Base-by-base conservation (phyloP, 2,329 filamentous ascomycete species). In the Graphilbum ipis-grandicollis region DNA sequence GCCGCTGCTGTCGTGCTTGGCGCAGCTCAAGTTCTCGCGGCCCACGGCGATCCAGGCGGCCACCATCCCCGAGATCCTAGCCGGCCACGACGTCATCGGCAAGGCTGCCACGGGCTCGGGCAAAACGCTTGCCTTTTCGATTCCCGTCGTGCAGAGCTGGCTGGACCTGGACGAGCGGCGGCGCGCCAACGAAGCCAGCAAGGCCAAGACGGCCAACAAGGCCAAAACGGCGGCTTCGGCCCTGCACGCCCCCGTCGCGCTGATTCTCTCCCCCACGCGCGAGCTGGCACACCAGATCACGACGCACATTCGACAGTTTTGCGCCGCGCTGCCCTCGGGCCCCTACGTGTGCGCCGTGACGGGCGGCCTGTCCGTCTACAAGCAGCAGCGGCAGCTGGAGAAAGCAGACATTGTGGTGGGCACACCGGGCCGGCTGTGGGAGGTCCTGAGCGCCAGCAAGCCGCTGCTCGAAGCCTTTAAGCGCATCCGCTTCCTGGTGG, bases 61-160 rank as follows among this genome's bases (percentile, higher is more conserved):
- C 25, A 66, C 82, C 1, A 93, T 98, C 47, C 86, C 90, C 0
- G 70, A 81, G 37, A 81, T 94, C 33, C 53, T 88, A 17, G 71
- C 73, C 6, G 88, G 88, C 0, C 80, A 82, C 52, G 88, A 98
- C 55, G 79, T 96, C 14, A 80, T 98, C 44, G 90, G 90, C 31
- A 98, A 98, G 59, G 90, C 90, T 2, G 79, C 88, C 10, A 98
- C 90, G 0, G 90, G 90, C 45, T 96, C 90, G 13, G 90, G 90
- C 47, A 98, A 98, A 59, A 98, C 90, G 0, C 62, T 98, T 32
- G 88, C 90, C 0, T 98, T 93, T 55, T 84, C 79, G 1, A 85
- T 98, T 43, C 90, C 90, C 0, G 90, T 98, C 39, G 63, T 96
- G 9, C 86, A 98, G 55, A 67, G 70, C 38, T 94, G 79, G 65